These are phyloP conservation scores for Venturia asperata DNA, from an alignment of 2,329 filamentous ascomycete genomes.

Conservation along the genomic window DNA sequence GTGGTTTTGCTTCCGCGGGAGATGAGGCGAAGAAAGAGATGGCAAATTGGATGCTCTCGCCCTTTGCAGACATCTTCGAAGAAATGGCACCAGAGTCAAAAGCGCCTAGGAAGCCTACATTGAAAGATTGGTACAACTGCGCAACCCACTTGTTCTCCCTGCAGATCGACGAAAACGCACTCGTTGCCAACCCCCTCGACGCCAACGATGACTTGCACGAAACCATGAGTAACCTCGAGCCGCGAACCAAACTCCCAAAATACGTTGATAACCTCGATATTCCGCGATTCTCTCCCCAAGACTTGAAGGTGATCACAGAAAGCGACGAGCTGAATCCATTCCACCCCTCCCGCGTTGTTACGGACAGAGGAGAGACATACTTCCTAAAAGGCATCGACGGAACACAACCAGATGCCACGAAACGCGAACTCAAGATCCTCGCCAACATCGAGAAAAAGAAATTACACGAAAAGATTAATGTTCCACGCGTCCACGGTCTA, in stretches of 20 bases:
- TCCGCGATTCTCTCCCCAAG: conserved; percentile 24
- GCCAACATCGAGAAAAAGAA: conserved; percentile 26
- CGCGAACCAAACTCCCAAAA: conserved; percentile 29
- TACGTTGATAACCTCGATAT: conserved; percentile 29
- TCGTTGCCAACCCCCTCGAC: conserved; percentile 25
- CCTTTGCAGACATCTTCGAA: conserved; percentile 23
- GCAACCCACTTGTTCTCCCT: conserved; percentile 28
- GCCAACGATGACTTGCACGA: conserved; percentile 22
- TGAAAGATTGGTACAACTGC: conserved; percentile 29
- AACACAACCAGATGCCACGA: conserved; percentile 27
- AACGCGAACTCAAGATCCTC: conserved; percentile 30
- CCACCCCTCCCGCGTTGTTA: conserved; percentile 25
- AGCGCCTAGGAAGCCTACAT: conserved; percentile 21
- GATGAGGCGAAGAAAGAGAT: conserved; percentile 25
- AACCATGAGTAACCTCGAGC: conserved; percentile 25
- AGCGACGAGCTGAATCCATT: conserved; percentile 26
- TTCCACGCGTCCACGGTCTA: conserved; percentile 28
- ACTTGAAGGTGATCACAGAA: conserved; percentile 25
- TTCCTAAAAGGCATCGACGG: conserved; percentile 32
- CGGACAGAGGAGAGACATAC: conserved; percentile 22
- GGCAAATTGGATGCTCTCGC: conserved; percentile 29
- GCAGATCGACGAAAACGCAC: conserved; percentile 23
- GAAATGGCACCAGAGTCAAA: conserved; percentile 19
- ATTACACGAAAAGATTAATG: conserved; percentile 27
- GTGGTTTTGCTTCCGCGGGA: conserved; percentile 18